Base-by-base conservation (phyloP, 768 basidiomycete genomes). In the Termitomyces sp. region DNA sequence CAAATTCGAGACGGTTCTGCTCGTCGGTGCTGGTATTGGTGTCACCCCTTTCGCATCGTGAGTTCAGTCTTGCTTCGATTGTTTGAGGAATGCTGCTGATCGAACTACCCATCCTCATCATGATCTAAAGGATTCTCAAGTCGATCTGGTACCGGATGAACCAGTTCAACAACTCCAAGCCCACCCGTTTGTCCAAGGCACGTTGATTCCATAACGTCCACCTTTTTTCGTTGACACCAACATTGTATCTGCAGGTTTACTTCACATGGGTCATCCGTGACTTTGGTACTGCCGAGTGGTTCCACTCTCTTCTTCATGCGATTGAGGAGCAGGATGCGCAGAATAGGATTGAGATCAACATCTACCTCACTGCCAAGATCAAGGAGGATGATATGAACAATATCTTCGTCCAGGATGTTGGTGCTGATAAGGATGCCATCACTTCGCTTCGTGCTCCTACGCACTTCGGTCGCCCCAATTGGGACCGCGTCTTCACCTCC, bases 121-220 rank as follows among this genome's bases (percentile, higher is more conserved):
- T 41, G n/a, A 41, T 58, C n/a, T 20, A 10, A 61, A 90, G 88
- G 51, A 92, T 92, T 64, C 73, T 92, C 55, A 92, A 95, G 71
- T 87, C 89, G 14, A 92, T 95, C 65, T 95, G 94, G 94, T 98
- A 97, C 75, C 88, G 93, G 57, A 89, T 95, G 89, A 96, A 94
- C 74, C 88, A 88, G 73, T 80, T 93, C 65, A 83, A 88, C 66
- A 73, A 77, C 61, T 82, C 81, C 24, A 87, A 85, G 70, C 83
- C 84, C 14, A 95, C 94, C 1, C 82, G 91, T 48, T 81, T 97
- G 41, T 90, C 88, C 50, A 97, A 98, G 75, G 90, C 83, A 44
- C 9, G 39, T 48, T 41, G 56, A 46, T 5, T 44, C 12, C 10
- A 13, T 31, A 29, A 9, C 1, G 20, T 36, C 36, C 13, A 9